These are phyloP conservation scores for Podosphaera aphanis DNA, from an alignment of 2,329 filamentous ascomycete genomes.

Conservation along the genomic window DNA sequence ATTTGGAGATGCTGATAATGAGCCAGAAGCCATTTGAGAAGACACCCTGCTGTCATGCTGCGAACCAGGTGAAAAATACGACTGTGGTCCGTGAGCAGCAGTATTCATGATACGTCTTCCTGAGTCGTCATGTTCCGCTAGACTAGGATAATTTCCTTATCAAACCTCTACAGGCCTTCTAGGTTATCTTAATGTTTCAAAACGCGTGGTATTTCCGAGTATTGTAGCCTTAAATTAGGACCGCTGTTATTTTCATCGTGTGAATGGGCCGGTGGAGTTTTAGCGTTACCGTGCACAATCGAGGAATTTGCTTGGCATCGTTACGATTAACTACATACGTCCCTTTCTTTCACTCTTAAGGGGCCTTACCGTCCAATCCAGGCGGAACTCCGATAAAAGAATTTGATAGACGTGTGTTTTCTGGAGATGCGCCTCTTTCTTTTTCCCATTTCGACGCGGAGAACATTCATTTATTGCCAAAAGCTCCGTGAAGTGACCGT, in stretches of 20 bases:
- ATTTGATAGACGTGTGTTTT: neutral
- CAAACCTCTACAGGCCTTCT: neutral
- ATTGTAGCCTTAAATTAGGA: too few species aligned
- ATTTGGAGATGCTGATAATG: constrained; percentile 7
- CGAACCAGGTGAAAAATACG: constrained; percentile 9
- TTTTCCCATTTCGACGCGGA: constrained; percentile 73
- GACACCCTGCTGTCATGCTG: constrained; percentile 7
- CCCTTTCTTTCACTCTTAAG: neutral
- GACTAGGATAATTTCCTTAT: constrained; percentile 3
- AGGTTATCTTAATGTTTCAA: neutral
- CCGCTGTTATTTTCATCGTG: too few species aligned
- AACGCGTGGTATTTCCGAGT: neutral
- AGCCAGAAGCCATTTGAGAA: constrained; percentile 7
- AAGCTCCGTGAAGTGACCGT: constrained; percentile 36
- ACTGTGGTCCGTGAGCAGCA: constrained; percentile 5
- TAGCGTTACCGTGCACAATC: too few species aligned
- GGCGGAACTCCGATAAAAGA: neutral
- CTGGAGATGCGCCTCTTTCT: constrained; percentile 72
- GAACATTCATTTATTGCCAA: constrained; percentile 81
- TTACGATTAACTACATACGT: neutral
- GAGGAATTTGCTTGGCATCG: too few species aligned
- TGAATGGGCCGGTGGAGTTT: too few species aligned
- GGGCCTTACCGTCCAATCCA: neutral
- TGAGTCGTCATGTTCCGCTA: neutral
- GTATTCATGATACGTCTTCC: constrained; percentile 3